Evolutionary conservation across 2,329 filamentous ascomycete genomes (phyloP), one percentile per base, ranked within the genome.

Genomic region (Diaporthe ampelina): DNA sequence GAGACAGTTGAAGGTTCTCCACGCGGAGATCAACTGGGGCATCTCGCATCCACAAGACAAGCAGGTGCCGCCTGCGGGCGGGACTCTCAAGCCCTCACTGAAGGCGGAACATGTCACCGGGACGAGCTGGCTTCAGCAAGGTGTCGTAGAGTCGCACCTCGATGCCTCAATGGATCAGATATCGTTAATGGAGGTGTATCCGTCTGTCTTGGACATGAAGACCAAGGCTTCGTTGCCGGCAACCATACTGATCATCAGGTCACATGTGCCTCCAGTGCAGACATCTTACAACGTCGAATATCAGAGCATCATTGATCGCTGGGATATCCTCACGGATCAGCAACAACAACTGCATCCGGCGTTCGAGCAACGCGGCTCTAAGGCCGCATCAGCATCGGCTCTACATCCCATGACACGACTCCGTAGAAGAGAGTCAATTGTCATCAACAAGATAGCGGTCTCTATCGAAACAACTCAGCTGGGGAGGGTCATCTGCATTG

Each of bases 261-360:
- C 93, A 13, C 89, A 89, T 79, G 82, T 88, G 70, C 88, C 87
- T 72, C 83, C 83, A 76, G 85, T 86, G 72, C 87, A 85, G 77
- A 87, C 88, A 40, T 87, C 92, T 40, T 91, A 89, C 70, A 88
- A 89, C 56, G 91, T 92, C 77, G 90, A 92, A 43, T 86, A 90
- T 0, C 91, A 93, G 78, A 97, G 92, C 77, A 89, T 95, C 54
- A 87, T 98, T 76, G 92, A 95, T 76, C 90, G 93, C 76, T 98
- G 96, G 96, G 93, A 97, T 78, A 85, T 97, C 19, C 81, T 96
- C 13, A 87, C 89, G 43, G 91, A 94, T 43, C 88, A 90, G 63
- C 84, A 88, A n/a, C 91, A 93, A 76, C 87, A 85, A 13, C 84
- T 97, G 10, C 94, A 97, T 80, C 85, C 92, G 2, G 93, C 93